Percentiles rank a stretch among this genome's conserved stretches.
Conservation (phyloP, 2,329 filamentous ascomycete genomes). For the Diaporthe batatas region DNA sequence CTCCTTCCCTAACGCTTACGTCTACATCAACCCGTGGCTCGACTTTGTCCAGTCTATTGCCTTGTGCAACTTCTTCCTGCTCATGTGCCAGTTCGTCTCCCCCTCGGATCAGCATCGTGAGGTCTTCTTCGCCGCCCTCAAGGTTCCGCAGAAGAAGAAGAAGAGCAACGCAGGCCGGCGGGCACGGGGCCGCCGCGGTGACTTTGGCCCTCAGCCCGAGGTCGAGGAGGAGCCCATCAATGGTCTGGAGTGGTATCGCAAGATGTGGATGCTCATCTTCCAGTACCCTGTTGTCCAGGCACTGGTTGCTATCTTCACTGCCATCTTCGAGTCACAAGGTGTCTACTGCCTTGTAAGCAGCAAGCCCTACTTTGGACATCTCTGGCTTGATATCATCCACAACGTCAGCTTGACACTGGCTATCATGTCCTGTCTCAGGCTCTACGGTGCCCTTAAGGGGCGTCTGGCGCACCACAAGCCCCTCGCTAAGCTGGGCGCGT, state of each 20-base stretch:
- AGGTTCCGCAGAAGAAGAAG: conserved; percentile 48
- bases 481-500: conserved; percentile 50
- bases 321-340: conserved; percentile 48
- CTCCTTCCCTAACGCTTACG: conserved; percentile 52
- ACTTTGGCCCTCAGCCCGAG: not conserved
- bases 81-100: conserved; percentile 58
- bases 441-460: conserved; percentile 47
- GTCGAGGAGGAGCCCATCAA: conserved; percentile 44
- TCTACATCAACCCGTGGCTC: conserved; percentile 56
- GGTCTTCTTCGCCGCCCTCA: conserved; percentile 54
- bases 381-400: conserved; percentile 50
- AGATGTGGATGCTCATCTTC: conserved; percentile 53
- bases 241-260: conserved; percentile 51
- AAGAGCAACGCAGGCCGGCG: conserved; percentile 32
- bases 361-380: conserved; percentile 48
- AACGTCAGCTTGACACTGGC: conserved; percentile 47
- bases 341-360: conserved; percentile 51
- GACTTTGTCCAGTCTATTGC: conserved; percentile 56
- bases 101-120: conserved; percentile 51
- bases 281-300: conserved; percentile 55
- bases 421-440: conserved; percentile 47
- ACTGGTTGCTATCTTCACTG: conserved; percentile 58
- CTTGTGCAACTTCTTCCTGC: conserved; percentile 59
- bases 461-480: conserved; percentile 49
- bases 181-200: conserved; percentile 18